A percentile compares a stretch with the other conserved stretches of the same genome.
Conservation (phyloP, 1,284 basidiomycete species). For the Ceratobasidium theobromae region DNA sequence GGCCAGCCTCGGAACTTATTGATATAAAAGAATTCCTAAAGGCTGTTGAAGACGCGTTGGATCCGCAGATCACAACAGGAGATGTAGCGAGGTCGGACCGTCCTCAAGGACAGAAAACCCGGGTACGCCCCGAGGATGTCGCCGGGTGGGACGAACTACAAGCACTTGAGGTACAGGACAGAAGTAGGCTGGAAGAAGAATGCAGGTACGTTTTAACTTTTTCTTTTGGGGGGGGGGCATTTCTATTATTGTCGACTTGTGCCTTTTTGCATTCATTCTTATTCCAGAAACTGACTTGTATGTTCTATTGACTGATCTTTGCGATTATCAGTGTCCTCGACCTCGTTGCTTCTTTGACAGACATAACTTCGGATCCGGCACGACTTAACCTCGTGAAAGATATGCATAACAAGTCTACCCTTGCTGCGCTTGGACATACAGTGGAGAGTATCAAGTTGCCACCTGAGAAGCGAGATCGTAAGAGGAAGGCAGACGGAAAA, state of each 20-base stretch:
- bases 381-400: slow-evolving; percentile 9
- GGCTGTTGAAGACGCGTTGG: background rate
- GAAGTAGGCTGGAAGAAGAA: slow-evolving; percentile 1
- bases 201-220: slow-evolving; percentile 31
- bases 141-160: slow-evolving; percentile 16
- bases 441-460: slow-evolving; percentile 24
- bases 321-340: slow-evolving; percentile 13
- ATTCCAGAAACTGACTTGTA: too few species aligned
- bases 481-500: slow-evolving; percentile 6
- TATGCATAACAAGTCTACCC: slow-evolving; percentile 10
- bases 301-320: too few species aligned
- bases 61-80: too few species aligned
- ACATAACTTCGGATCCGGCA: slow-evolving; percentile 27
- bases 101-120: background rate
- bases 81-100: background rate
- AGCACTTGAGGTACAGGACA: background rate
- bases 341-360: slow-evolving; percentile 12
- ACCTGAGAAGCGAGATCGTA: slow-evolving; percentile 26
- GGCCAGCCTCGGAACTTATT: slow-evolving; percentile 16
- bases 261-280: too few species aligned
- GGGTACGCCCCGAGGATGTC: slow-evolving; percentile 7
- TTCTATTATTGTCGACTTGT: too few species aligned
- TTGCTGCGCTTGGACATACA: slow-evolving; percentile 12
- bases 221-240: too few species aligned
- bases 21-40: slow-evolving; percentile 6